phyloP scores from a whole-genome alignment of 108 stramenopile species.

The Nitzschia putrida region DNA sequence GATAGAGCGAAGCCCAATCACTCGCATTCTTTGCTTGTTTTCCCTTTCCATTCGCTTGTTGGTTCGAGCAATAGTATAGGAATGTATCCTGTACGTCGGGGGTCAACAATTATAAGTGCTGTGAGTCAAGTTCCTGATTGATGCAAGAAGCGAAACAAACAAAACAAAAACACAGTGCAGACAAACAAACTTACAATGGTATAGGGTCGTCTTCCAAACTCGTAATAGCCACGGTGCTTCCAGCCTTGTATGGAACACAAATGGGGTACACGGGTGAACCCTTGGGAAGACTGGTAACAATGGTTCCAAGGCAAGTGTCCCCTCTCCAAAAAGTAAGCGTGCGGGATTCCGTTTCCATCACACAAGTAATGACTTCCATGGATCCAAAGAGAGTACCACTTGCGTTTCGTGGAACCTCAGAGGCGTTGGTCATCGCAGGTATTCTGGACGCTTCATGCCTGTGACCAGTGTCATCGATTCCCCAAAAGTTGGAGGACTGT shows the following conservation, averaged over 20 bases:
- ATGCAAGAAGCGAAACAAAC: neutral
- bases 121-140: too few species aligned
- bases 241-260: constrained; percentile 49
- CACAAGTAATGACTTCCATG: constrained; percentile 43
- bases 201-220: constrained; percentile 38
- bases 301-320: constrained; percentile 38
- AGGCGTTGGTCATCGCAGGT: neutral
- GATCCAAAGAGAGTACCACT: constrained; percentile 44
- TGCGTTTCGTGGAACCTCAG: constrained; percentile 36
- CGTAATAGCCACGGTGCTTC: constrained; percentile 45
- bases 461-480: constrained; percentile 51
- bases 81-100: neutral
- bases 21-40: constrained; percentile 15
- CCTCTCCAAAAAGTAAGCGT: constrained; percentile 50
- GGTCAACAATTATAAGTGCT: too few species aligned
- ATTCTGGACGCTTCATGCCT: constrained; percentile 42
- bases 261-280: constrained; percentile 42
- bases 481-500: constrained; percentile 51
- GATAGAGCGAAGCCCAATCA: constrained; percentile 3
- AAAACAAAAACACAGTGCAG: too few species aligned
- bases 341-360: constrained; percentile 40
- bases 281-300: constrained; percentile 46
- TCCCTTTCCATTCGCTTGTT: constrained; percentile 16
- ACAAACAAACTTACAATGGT: constrained; percentile 18
- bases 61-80: constrained; percentile 23